Conservation (phyloP, 441 rosid species). For the Biscutella laevigata region DNA sequence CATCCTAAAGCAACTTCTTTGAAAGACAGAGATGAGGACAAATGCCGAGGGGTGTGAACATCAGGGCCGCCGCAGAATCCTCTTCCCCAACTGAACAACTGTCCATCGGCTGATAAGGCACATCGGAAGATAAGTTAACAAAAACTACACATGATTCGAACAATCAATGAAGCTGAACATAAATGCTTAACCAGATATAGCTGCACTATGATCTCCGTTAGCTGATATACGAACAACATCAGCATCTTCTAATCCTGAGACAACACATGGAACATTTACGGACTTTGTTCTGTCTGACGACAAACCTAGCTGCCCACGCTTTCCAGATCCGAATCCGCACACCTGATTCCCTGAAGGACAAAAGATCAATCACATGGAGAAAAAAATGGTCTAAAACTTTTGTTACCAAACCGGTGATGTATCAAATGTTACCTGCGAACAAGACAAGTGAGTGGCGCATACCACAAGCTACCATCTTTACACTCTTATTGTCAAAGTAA, state of each 20-base stretch:
- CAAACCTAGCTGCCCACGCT: constrained; percentile 76
- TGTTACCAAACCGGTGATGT: constrained; percentile 1
- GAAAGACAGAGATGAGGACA: constrained; percentile 29
- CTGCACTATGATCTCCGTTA: constrained; percentile 77
- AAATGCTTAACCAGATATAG: constrained; percentile 47
- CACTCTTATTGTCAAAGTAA: constrained; percentile 39
- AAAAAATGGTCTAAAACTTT: background rate
- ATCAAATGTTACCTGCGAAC: constrained; percentile 40
- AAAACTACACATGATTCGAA: background rate
- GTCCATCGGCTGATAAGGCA: constrained; percentile 44
- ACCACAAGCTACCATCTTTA: constrained; percentile 64
- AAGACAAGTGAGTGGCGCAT: constrained; percentile 89
- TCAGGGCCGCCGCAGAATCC: constrained; percentile 46
- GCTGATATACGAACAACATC: constrained; percentile 46
- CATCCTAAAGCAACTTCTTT: constrained; percentile 56
- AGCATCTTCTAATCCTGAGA: constrained; percentile 44
- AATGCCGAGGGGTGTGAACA: constrained; percentile 36
- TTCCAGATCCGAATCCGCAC: constrained; percentile 75
- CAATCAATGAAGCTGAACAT: background rate
- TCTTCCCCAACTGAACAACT: constrained; percentile 71
- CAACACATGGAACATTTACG: constrained; percentile 41
- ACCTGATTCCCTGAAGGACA: constrained; percentile 37
- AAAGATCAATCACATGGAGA: background rate
- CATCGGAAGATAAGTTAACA: background rate
- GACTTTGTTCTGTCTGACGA: constrained; percentile 35